Evolutionary conservation across 441 rosid species (phyloP).

Genomic region (Euphorbia celastroides): DNA sequence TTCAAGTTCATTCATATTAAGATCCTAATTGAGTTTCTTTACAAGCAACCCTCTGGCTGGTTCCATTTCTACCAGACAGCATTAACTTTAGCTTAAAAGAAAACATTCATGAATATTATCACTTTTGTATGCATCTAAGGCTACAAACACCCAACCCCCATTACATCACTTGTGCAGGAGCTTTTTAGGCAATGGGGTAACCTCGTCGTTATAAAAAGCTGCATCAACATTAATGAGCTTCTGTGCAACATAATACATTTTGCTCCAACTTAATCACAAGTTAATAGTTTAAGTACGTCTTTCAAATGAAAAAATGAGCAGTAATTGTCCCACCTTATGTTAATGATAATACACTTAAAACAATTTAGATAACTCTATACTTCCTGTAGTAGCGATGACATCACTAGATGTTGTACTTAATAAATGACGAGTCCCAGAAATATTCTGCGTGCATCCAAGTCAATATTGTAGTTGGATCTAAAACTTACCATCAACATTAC

Average conservation of each 20-base stretch:
- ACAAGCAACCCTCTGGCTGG: background rate
- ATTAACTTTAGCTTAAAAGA: background rate
- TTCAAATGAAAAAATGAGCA: background rate
- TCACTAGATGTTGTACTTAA: background rate
- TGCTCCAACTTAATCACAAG: background rate
- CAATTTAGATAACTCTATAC: background rate
- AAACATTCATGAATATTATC: background rate
- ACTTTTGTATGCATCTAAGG: background rate
- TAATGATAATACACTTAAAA: background rate
- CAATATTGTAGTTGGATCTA: slow-evolving; percentile 11
- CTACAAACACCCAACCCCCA: too few species aligned
- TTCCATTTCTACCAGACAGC: background rate
- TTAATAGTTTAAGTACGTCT: background rate
- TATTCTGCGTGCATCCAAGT: background rate
- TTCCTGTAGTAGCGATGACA: background rate
- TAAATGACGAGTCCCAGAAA: background rate
- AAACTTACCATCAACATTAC: slow-evolving; percentile 70
- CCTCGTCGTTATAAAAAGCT: too few species aligned
- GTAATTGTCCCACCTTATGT: background rate
- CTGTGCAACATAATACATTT: background rate
- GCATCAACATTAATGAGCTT: background rate
- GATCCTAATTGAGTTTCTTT: background rate
- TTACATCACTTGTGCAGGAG: too few species aligned
- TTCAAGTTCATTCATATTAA: background rate
- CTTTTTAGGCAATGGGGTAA: too few species aligned